Percentiles rank a stretch among this genome's conserved stretches.
phyloP scores from a whole-genome alignment of 1,139 yeast species.

The Pichia sp. region DNA sequence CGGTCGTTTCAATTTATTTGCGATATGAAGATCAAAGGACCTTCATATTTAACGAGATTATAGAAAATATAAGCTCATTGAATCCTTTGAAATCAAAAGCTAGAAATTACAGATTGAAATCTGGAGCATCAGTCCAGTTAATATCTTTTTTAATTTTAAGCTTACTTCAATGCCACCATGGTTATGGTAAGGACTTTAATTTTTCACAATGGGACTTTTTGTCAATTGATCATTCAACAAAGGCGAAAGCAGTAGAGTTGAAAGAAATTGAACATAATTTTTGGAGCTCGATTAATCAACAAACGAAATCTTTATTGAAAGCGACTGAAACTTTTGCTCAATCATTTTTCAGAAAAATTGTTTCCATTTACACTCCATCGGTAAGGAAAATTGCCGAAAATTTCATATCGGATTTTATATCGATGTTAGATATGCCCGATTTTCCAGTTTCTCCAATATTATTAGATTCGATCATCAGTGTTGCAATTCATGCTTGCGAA shows the following conservation, averaged over 20 bases:
- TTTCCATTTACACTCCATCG: conserved; percentile 35
- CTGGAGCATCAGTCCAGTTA: conserved; percentile 45
- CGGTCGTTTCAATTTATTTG: conserved; percentile 42
- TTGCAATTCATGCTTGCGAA: neutral
- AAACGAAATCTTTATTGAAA: conserved; percentile 9
- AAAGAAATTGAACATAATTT: conserved; percentile 14
- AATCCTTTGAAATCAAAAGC: conserved; percentile 40
- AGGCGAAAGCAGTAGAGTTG: conserved; percentile 13
- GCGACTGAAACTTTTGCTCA: conserved; percentile 35
- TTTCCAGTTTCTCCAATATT: conserved; percentile 44
- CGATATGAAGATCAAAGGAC: conserved; percentile 45
- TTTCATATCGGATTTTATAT: conserved; percentile 50
- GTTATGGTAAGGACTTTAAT: conserved; percentile 25
- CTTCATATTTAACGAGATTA: conserved; percentile 54
- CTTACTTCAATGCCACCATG: conserved; percentile 39
- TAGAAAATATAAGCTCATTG: conserved; percentile 44
- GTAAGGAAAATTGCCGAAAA: conserved; percentile 41
- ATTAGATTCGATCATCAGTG: conserved; percentile 34
- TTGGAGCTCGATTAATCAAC: conserved; percentile 10
- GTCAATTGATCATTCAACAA: conserved; percentile 6
- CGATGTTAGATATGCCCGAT: conserved; percentile 46
- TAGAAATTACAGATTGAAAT: conserved; percentile 37
- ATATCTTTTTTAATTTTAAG: conserved; percentile 41
- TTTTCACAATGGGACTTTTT: conserved; percentile 20
- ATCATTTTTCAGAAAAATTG: conserved; percentile 35